Evolutionary conservation across 306 rosid genomes (phyloP), one percentile per base, ranked within the genome.

Genomic region (Biancaea sappan): DNA sequence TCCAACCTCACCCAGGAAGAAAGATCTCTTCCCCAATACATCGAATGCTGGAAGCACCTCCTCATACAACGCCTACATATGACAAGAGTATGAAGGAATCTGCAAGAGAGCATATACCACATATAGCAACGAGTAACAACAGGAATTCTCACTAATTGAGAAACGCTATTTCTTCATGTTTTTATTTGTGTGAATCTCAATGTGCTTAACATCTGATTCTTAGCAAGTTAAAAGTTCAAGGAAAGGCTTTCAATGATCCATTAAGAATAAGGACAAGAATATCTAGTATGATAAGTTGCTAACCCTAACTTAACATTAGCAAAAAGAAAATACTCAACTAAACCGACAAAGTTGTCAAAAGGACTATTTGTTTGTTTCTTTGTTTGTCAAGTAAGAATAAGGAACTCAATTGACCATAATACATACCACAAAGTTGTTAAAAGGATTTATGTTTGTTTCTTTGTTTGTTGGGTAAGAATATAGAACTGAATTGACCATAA

Each of bases 1-100:
- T 81, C 98, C 98, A 73, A 91, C 92, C 82, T 91, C 84, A 47
- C 98, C 98, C 41, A 93, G 80, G 82, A 77, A 91, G 88, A 93
- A 93, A 61, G 97, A 89, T 64, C 84, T 91, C 84, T 91, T 91
- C 62, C 97, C 97, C 47, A 91, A 74, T 62, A 89, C 88, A 79
- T 82, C 80, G 77, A 91, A 89, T 53, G 86, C 89, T 43, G 95
- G 92, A 72, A 84, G 84, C 66, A 59, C 84, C 81, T 89, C 91
- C 13, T 89, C 89, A 56, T 87, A 91, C 53, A 91, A 71, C 62
- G 79, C 80, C 97, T 89, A 79, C 83, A 60, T 0, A 8, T 4
- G 12, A 0, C 19, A 59, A 48, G 48, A 40, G 29, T 24, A 12
- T 51, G 29, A 41, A 73, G 35, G 75, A 54, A 62, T 73, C 58